Base-by-base conservation (phyloP, 164 flowering plant genomes). In the Dillenia turbinata region DNA sequence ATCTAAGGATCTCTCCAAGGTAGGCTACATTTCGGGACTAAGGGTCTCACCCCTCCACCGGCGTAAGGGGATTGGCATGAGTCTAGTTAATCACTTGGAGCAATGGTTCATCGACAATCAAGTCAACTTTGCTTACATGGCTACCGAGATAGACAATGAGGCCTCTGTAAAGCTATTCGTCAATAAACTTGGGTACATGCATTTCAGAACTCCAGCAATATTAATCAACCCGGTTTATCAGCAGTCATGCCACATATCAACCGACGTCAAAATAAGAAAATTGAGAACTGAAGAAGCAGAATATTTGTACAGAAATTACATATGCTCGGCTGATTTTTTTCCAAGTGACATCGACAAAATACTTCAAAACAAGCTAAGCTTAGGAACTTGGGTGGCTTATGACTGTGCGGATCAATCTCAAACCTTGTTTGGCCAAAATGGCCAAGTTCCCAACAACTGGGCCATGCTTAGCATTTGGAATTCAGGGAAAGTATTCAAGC, bases 401-500 rank as follows among this genome's bases (percentile, higher is more conserved):
- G 75, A 67, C 0, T 54, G 59, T 47, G 80, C 67, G 0, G 82
- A 26, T 26, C 33, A 76, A 26, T 43, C 60, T 6, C 71, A 75
- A 77, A 54, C 16, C 2, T 52, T 51, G 0, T 61, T 58, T 10
- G 75, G 64, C 2, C 2, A 63, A 4, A 47, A 66, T 13, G 71
- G 67, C 1, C 6, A 4, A 0, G 22, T 61, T 5, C 85, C 84
- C 1, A 54, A 13, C 0, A 75, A 61, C 55, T 88, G 90, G 92
- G 92, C 95, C 9, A 73, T 88, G 79, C 44, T 86, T 3, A 88
- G 95, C 54, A 85, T 86, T 11, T 88, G 95, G 95, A 86, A 86
- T 69, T 74, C 84, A 54, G 80, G 79, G 22, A 87, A 78, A 5
- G n/a, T 82, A 7, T 88, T 88, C 80, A 86, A 79, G 68, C 62